These are phyloP conservation scores for Termitomyces sp. DNA, from an alignment of 768 basidiomycete species.

Conservation along the genomic window DNA sequence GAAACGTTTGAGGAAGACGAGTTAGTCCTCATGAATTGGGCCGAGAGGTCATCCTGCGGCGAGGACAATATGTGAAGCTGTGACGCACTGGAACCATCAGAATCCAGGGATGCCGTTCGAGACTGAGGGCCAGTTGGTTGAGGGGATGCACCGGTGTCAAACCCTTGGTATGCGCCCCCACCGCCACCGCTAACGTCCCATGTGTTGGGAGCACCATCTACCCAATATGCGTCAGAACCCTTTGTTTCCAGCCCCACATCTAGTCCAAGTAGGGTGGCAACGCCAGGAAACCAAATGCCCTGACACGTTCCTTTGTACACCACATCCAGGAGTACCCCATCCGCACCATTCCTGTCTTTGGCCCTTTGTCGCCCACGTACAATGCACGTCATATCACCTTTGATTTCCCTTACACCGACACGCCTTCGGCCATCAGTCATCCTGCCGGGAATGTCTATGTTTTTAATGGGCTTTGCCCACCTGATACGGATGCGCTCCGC, in stretches of 20 bases:
- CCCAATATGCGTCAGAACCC: constrained; percentile 67
- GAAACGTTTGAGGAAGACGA: constrained; percentile 51
- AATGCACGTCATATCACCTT: constrained; percentile 59
- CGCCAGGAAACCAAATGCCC: constrained; percentile 78
- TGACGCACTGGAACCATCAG: constrained; percentile 32
- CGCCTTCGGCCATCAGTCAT: constrained; percentile 50
- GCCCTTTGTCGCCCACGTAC: constrained; percentile 46
- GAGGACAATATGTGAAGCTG: constrained; percentile 16
- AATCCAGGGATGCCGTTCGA: constrained; percentile 46
- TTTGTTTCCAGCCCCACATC: constrained; percentile 67
- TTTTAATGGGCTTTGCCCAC: constrained; percentile 66
- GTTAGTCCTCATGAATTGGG: constrained; percentile 26
- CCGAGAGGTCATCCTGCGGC: constrained; percentile 9
- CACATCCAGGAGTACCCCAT: constrained; percentile 58
- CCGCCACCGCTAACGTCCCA: constrained; percentile 65
- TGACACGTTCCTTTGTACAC: constrained; percentile 71
- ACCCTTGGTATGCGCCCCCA: constrained; percentile 63
- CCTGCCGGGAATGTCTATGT: constrained; percentile 34
- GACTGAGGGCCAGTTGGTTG: constrained; percentile 23
- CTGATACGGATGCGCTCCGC: constrained; percentile 70
- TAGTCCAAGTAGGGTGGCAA: constrained; percentile 75
- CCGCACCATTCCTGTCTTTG: constrained; percentile 28
- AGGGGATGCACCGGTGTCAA: constrained; percentile 44
- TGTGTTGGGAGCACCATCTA: constrained; percentile 36
- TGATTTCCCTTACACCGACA: constrained; percentile 64